Evolutionary conservation across 2,329 filamentous ascomycete genomes (phyloP).

Genomic region (Pseudogymnoascus verrucosus): DNA sequence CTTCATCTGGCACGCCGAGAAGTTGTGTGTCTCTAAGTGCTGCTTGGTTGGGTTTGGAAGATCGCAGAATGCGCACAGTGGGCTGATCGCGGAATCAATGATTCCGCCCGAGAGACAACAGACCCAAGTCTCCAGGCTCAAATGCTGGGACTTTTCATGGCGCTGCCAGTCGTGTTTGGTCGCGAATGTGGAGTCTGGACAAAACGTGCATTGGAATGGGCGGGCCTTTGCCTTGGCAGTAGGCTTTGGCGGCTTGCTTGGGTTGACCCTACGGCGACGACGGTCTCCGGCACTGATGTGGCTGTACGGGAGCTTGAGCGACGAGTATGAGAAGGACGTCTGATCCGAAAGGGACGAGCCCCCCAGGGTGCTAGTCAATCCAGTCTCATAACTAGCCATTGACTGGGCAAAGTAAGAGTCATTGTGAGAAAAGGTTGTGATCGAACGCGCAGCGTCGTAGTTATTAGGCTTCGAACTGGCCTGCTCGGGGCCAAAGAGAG

Average conservation of each 20-base stretch:
- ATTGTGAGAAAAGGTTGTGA: slow-evolving; percentile 3
- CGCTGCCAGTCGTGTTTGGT: slow-evolving; percentile 53
- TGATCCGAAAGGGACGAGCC: slow-evolving; percentile 5
- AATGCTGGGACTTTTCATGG: slow-evolving; percentile 50
- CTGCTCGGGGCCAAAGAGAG: not conserved
- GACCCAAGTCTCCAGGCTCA: slow-evolving; percentile 50
- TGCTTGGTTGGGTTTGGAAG: slow-evolving; percentile 43
- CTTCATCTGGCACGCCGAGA: slow-evolving; percentile 51
- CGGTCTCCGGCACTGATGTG: slow-evolving; percentile 39
- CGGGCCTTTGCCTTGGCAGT: slow-evolving; percentile 28
- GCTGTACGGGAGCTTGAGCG: slow-evolving; percentile 19
- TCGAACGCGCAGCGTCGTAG: not conserved
- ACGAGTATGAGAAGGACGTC: slow-evolving; percentile 7
- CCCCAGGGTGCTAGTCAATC: slow-evolving; percentile 5
- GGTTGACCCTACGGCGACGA: slow-evolving; percentile 44
- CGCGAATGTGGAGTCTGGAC: slow-evolving; percentile 43
- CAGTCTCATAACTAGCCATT: slow-evolving; percentile 11
- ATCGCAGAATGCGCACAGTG: slow-evolving; percentile 52
- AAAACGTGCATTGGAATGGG: slow-evolving; percentile 51
- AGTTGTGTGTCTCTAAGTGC: slow-evolving; percentile 53
- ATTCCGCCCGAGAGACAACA: slow-evolving; percentile 51
- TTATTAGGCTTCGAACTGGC: not conserved
- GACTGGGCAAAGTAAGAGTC: slow-evolving; percentile 9
- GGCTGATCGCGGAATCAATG: slow-evolving; percentile 39
- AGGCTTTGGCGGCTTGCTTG: slow-evolving; percentile 33